These are phyloP conservation scores for Trichosanthes truncata DNA, from an alignment of 306 rosid genomes.

Conservation along the genomic window DNA sequence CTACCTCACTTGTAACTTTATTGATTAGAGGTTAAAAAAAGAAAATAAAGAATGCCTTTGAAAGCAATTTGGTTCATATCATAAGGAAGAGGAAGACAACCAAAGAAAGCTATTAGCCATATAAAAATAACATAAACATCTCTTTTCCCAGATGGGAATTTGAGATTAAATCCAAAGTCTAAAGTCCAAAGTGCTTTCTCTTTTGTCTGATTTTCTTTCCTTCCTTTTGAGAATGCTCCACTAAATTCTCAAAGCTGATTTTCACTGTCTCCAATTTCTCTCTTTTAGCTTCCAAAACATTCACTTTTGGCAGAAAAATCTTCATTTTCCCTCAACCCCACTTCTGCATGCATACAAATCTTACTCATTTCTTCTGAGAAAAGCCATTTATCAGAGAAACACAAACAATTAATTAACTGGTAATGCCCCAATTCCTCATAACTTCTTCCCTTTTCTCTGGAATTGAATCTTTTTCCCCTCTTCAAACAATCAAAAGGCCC, in stretches of 20 bases:
- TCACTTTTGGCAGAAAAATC: neutral
- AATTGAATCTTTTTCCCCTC: neutral
- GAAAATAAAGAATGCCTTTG: neutral
- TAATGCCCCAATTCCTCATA: neutral
- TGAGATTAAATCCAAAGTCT: neutral
- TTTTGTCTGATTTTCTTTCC: neutral
- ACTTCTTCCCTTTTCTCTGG: neutral
- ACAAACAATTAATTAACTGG: neutral
- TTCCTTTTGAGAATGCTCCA: slow-evolving; percentile 5
- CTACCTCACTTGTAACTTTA: no score
- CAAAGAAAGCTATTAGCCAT: neutral
- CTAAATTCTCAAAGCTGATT: slow-evolving; percentile 4
- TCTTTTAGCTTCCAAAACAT: slow-evolving; percentile 3
- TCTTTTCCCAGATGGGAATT: neutral
- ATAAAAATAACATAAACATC: neutral
- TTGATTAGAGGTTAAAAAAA: neutral
- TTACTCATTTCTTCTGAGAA: neutral
- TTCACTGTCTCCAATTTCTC: neutral
- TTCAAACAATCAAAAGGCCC: neutral
- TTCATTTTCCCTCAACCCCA: neutral
- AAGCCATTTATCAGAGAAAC: neutral
- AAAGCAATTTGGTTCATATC: no score
- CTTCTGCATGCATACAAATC: neutral
- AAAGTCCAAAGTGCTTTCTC: slow-evolving; percentile 3
- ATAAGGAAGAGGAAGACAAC: neutral